phyloP scores from a whole-genome alignment of 768 basidiomycete species.

The Hortiboletus flavorubellus region DNA sequence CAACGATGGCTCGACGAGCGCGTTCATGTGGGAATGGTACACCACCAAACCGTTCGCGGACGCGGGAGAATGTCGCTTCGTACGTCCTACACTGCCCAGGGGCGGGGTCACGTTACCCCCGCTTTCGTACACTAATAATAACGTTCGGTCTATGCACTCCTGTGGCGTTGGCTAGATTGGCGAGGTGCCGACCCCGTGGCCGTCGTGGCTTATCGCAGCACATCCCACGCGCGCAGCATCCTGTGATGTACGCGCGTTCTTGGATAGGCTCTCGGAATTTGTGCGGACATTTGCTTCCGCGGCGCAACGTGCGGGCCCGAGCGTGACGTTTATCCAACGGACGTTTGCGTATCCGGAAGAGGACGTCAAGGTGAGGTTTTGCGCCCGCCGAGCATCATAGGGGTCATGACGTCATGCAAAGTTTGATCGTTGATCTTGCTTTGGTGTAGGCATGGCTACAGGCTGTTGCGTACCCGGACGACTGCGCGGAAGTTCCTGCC shows the following conservation, averaged over 20 bases:
- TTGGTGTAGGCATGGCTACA: conserved; percentile 68
- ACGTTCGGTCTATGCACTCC: too few species aligned
- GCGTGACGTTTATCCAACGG: conserved; percentile 71
- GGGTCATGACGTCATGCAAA: too few species aligned
- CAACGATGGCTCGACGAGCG: conserved; percentile 83
- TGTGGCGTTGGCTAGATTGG: conserved; percentile 54
- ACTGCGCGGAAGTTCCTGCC: conserved; percentile 61
- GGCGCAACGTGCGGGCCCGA: conserved; percentile 51
- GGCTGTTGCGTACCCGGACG: conserved; percentile 70
- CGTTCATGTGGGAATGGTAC: conserved; percentile 97
- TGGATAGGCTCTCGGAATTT: conserved; percentile 58
- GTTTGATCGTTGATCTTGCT: not conserved
- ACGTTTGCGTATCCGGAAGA: conserved; percentile 79
- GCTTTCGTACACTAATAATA: too few species aligned
- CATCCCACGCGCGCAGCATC: conserved; percentile 63
- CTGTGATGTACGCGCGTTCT: conserved; percentile 52
- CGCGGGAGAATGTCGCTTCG: conserved; percentile 76
- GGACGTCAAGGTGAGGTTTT: conserved; percentile 63
- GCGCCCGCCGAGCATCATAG: too few species aligned
- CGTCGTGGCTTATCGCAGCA: conserved; percentile 93
- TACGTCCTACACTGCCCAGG: conserved; percentile 38
- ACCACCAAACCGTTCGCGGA: conserved; percentile 80
- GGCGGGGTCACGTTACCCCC: too few species aligned
- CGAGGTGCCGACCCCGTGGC: conserved; percentile 91
- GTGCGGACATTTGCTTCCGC: conserved; percentile 64